A percentile compares a stretch with the other conserved stretches of the same genome.
Evolutionary conservation across 257 asterid genomes (phyloP).

Genomic region (Vinca minor): DNA sequence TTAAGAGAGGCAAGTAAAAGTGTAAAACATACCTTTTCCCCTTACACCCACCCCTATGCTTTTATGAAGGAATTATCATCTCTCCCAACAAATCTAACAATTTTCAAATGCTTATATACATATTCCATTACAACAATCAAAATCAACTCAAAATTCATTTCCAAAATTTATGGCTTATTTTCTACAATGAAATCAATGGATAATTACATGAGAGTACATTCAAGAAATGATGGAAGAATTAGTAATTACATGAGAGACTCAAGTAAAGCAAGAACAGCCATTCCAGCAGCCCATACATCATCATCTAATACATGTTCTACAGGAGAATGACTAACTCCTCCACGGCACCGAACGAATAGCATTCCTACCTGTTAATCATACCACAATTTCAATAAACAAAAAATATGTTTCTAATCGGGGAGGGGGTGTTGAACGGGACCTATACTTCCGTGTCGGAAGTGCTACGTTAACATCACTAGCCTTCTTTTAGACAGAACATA

Average conservation of each 20-base stretch:
- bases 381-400: conserved; percentile 11
- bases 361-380: conserved; percentile 54
- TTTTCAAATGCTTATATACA: neutral
- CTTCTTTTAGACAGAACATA: too few species aligned
- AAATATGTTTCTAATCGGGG: too few species aligned
- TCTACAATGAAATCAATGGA: neutral
- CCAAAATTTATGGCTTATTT: conserved; percentile 1
- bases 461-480: too few species aligned
- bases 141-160: neutral
- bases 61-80: too few species aligned
- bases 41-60: too few species aligned
- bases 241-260: conserved; percentile 47
- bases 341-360: conserved; percentile 92
- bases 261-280: conserved; percentile 64
- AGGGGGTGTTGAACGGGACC: too few species aligned
- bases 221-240: neutral
- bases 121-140: neutral
- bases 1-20: too few species aligned
- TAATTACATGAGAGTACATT: conserved; percentile 1
- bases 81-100: too few species aligned
- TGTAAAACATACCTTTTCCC: too few species aligned
- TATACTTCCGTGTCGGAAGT: too few species aligned
- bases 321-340: conserved; percentile 96
- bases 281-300: conserved; percentile 84
- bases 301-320: conserved; percentile 75